Base-by-base conservation (phyloP, 768 basidiomycete species). In the Phanerochaete carnosa region DNA sequence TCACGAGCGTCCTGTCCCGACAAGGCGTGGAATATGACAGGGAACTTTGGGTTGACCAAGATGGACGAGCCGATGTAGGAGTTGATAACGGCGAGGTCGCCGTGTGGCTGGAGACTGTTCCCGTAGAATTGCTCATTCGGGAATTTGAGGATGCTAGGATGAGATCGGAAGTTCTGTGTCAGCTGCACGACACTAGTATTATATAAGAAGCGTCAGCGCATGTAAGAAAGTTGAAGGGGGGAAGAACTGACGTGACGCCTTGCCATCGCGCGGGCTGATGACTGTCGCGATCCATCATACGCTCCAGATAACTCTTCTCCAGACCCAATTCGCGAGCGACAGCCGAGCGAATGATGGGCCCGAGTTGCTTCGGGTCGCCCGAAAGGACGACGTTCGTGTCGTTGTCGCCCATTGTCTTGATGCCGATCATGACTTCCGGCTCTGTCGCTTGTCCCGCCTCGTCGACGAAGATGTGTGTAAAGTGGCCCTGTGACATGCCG, bases 361-460 rank as follows among this genome's bases (percentile, higher is more conserved):
- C 87, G 9, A 90, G 76, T 65, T 90, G 89, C 70, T 85, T 87
- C 0, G 83, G 88, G 65, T 91, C 89, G 0, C 89, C 88, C 1
- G 86, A 82, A 0, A 91, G 74, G 2, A 90, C 69, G 26, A 90
- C 70, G 51, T 83, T 86, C 0, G 88, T 90, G 0, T 65, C 57
- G 3, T 68, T 69, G 57, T 80, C 76, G 0, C 84, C 82, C 70
- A 88, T 76, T 0, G 82, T 83, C 72, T 85, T 85, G 72, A 89
- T 80, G 0, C 82, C 71, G 16, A 88, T 77, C 71, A 88, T 84
- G 0, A 77, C 77, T 68, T 89, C 88, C 0, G 87, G 85, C 68
- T 90, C 88, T 0, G 83, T 85, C 1, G 87, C 86, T 65, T 90
- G 88, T 0, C 86, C 88, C 0, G 87, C 88, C 67, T 90, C 88